These are phyloP conservation scores for Amylocarpus encephaloides DNA, from an alignment of 2,329 filamentous ascomycete species.

Conservation along the genomic window DNA sequence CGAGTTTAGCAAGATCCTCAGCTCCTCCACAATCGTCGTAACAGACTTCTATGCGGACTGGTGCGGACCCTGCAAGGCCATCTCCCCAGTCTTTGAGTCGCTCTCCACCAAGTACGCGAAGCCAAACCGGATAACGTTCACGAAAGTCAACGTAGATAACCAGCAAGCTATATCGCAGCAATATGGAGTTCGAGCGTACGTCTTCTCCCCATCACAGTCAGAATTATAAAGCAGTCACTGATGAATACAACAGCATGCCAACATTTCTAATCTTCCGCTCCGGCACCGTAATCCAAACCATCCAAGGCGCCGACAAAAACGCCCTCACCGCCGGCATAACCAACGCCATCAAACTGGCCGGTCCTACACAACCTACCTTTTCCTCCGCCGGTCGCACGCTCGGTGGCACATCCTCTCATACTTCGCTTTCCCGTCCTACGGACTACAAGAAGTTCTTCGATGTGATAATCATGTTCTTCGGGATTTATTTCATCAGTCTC, in stretches of 20 bases:
- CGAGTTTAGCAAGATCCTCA: conserved; percentile 68
- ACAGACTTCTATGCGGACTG: conserved; percentile 95
- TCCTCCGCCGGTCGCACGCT: conserved; percentile 51
- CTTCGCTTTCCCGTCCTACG: conserved; percentile 22
- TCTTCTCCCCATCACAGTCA: conserved; percentile 10
- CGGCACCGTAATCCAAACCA: conserved; percentile 64
- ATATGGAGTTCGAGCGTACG: conserved; percentile 71
- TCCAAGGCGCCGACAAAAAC: conserved; percentile 74
- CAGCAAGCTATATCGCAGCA: conserved; percentile 70
- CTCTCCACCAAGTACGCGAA: conserved; percentile 74
- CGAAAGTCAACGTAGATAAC: conserved; percentile 84
- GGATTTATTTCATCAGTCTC: conserved; percentile 55
- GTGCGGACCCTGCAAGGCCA: conserved; percentile 90
- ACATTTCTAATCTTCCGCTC: conserved; percentile 90
- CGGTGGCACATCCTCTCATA: conserved; percentile 35
- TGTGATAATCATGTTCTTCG: conserved; percentile 48
- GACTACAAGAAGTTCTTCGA: conserved; percentile 43
- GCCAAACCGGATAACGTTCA: conserved; percentile 78
- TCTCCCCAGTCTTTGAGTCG: conserved; percentile 82
- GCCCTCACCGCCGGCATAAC: conserved; percentile 71
- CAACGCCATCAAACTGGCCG: conserved; percentile 53
- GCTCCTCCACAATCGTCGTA: conserved; percentile 71
- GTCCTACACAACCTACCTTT: conserved; percentile 42
- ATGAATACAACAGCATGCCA: conserved; percentile 55
- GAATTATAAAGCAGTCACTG: conserved; percentile 1